Base-by-base conservation (phyloP, 2,329 filamentous ascomycete species). In the Alternaria rosae region DNA sequence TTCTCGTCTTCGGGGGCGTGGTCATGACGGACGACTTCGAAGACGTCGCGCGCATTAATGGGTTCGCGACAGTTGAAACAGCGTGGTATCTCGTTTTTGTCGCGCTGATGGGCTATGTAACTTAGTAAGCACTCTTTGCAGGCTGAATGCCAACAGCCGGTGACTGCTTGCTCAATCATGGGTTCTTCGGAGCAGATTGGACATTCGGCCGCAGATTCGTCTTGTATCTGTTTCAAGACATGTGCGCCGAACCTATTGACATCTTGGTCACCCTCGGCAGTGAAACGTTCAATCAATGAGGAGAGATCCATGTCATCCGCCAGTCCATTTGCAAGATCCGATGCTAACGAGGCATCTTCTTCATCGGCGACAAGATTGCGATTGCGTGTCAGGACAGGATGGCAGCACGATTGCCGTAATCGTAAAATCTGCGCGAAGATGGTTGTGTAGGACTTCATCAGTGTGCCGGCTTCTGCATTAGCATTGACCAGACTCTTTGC, bases 391-490 rank as follows among this genome's bases (percentile, higher is more conserved):
- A 99, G 85, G 2, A 94, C 83, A 0, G 95, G 95, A 77, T 99
- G 95, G 66, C 95, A 98, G 77, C 95, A 99, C 2, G 92, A 92
- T 75, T 99, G 95, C 2, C 95, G 89, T 9, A 99, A 87, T 2
- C 95, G 91, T 42, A 99, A 81, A 73, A 99, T 96, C 78, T 99
- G 95, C 0, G 95, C 94, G 76, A 99, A 97, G 65, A 99, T 97
- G 54, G 93, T 97, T 0, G 95, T 97, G 74, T 94, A 99, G 0
- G 93, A 94, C 78, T 97, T 97, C 84, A 98, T 88, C 5, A 99
- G 86, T 0, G 94, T 98, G 5, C 95, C 95, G 10, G 92, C 93
- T 76, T 97, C 93, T 12, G 97, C 86, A 61, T 97, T 98, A 62
- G 90, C 89, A 30, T 89, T 89, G 76, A 98, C 95, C 0, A 94